Percentiles rank a stretch among this genome's conserved stretches.
Conservation (phyloP, 257 asterid genomes). For the Thymus mandschuricus region DNA sequence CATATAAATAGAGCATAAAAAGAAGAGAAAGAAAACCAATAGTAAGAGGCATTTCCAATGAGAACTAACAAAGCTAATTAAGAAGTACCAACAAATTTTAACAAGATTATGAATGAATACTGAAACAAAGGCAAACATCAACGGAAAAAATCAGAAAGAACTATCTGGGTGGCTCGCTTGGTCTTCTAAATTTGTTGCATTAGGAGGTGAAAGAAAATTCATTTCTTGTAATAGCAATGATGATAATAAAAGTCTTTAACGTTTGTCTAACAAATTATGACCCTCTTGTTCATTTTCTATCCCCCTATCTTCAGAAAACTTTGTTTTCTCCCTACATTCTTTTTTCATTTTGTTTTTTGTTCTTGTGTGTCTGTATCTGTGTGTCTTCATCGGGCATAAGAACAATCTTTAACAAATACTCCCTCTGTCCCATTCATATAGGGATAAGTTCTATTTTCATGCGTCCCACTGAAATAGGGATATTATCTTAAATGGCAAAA, state of each 20-base stretch:
- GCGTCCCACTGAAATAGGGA: too few species aligned
- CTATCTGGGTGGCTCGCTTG: conserved; percentile 24
- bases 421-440: too few species aligned
- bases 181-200: conserved; percentile 11
- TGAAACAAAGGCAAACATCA: conserved; percentile 13
- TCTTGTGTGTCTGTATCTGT: background rate
- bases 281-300: conserved; percentile 5
- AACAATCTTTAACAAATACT: conserved; percentile 11
- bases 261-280: conserved; percentile 7
- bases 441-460: too few species aligned
- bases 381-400: conserved; percentile 5
- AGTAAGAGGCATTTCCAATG: conserved; percentile 29
- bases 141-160: conserved; percentile 3
- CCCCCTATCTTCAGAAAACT: conserved; percentile 7
- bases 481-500: too few species aligned
- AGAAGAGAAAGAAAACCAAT: conserved; percentile 11
- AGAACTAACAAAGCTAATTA: background rate
- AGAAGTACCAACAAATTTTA: conserved; percentile 14
- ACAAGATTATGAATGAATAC: conserved; percentile 16
- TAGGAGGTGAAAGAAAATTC: conserved; percentile 16
- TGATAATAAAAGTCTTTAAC: conserved; percentile 10
- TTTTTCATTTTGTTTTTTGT: background rate
- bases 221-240: conserved; percentile 13
- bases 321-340: background rate
- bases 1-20: conserved; percentile 18